Evolutionary conservation across 805 yeast species (phyloP), one percentile per base, ranked within the genome.

Genomic region (Ogataea paraovalis): DNA sequence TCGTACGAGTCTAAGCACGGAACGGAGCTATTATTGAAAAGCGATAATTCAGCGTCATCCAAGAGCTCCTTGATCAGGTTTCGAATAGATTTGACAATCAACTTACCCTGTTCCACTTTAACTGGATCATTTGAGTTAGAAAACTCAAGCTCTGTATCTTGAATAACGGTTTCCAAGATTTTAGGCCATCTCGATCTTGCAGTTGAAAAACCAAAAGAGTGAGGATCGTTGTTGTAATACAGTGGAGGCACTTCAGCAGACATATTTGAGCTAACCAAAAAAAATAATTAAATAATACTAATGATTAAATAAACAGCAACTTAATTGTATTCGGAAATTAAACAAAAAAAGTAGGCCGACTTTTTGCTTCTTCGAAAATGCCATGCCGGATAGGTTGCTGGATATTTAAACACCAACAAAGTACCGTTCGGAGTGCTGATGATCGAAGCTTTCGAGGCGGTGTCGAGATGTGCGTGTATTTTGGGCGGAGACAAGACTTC

Each of bases 171-270:
- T 25, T 77, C 73, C 41, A 91, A 61, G 54, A 94, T 88, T 46
- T 80, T 80, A 25, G 96, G 92, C 97, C 98, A 94, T 66, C 99
- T 82, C 33, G 73, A 72, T 52, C 79, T 75, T 9, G 87, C 85
- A 0, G 98, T 90, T 32, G 79, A 73, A 61, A 77, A 82, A 9
- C 96, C 98, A 64, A 94, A 94, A 3, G 97, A 87, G 48, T 74
- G 76, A 34, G 72, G 66, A 59, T 89, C 96, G 62, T 76, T 76
- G 65, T 85, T 87, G 61, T 67, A 72, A 63, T 84, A 87, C 4
- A 73, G 70, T 4, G 58, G 59, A 6, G 85, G 85, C 49, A 76
- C 49, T 16, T 42, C 41, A 14, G 36, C 27, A 3, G 44, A 25
- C 43, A 43, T 42, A 9, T 23, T 40, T 39, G 6, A n/a, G n/a